Base-by-base conservation (phyloP, 768 basidiomycete genomes). In the Sistotremastrum niveocremeum region DNA sequence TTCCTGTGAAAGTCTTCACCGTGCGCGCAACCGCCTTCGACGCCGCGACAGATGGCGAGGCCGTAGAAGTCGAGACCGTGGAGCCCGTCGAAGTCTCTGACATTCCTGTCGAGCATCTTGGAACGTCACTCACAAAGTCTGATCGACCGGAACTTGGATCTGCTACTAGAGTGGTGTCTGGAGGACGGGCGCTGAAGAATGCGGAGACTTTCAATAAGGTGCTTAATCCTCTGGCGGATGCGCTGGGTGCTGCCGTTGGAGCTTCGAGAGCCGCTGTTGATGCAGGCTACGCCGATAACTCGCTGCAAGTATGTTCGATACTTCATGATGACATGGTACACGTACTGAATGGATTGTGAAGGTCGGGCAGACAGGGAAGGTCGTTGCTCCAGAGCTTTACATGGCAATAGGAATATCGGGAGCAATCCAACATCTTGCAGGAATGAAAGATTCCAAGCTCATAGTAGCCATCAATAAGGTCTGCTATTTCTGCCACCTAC, bases 401-500 rank as follows among this genome's bases (percentile, higher is more conserved):
- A 76, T 98, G 64, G 95, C 95, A 3, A 64, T 98, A 42, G 95
- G 95, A 43, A 98, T 99, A 55, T 95, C 91, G 6, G 95, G 95
- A 11, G 95, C 95, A 9, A 99, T 98, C 56, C 95, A 99, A 65
- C 95, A 99, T 68, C 69, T 98, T 46, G 95, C 95, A 20, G 95
- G 95, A 6, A 99, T 98, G 95, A 99, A 99, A 62, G 95, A 97
- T 57, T 91, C 88, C 7, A 99, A 98, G 68, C 70, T 97, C 52
- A 99, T 99, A 50, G 94, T 95, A 33, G 95, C 95, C 4, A 74
- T 99, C 51, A 99, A 99, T 71, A 99, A 99, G 77, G 91, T 79
- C 51, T 44, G 67, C 51, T 12, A 7, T 31, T 7, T 37, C 41
- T 48, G 36, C 29, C 31, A 47, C 28, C 3, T 41, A 34, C 47